A percentile compares a stretch with the other conserved stretches of the same genome.
Conservation (phyloP, 148 eudicot species). For the Chenopodium quinoa region DNA sequence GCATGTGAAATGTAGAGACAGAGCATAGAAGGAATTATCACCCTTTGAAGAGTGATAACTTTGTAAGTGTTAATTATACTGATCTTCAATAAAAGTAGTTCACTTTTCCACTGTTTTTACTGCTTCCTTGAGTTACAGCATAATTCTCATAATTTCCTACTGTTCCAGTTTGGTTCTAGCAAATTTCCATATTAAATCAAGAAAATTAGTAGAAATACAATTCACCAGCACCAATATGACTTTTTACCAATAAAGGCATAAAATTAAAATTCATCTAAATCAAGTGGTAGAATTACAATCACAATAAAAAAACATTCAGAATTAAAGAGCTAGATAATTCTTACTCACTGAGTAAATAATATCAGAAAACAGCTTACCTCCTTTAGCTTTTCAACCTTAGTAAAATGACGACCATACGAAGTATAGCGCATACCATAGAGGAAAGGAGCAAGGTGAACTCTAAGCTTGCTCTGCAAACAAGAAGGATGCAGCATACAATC, state of each 20-base stretch:
- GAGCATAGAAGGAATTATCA: no score
- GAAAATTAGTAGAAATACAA: neutral
- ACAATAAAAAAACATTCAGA: neutral
- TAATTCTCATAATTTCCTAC: no score
- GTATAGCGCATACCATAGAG: slow-evolving; percentile 84
- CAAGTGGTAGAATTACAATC: neutral
- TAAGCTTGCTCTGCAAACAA: slow-evolving; percentile 59
- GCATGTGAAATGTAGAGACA: no score
- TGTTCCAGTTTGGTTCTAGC: no score
- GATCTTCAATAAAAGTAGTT: no score
- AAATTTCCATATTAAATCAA: neutral
- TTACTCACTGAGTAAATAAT: neutral
- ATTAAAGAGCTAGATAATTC: neutral
- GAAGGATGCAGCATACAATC: neutral
- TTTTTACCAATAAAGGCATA: neutral
- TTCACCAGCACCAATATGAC: neutral
- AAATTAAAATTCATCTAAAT: neutral
- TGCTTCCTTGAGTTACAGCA: no score
- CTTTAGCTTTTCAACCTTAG: slow-evolving; percentile 66
- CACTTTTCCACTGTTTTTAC: no score
- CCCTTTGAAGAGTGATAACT: no score
- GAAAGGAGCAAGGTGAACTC: slow-evolving; percentile 80
- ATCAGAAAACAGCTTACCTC: slow-evolving; percentile 40
- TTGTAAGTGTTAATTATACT: no score
- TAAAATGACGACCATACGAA: slow-evolving; percentile 91